A percentile compares a stretch with the other conserved stretches of the same genome.
phyloP scores from a whole-genome alignment of 1,139 yeast genomes.

The Blastobotrys raffinosifermentans region DNA sequence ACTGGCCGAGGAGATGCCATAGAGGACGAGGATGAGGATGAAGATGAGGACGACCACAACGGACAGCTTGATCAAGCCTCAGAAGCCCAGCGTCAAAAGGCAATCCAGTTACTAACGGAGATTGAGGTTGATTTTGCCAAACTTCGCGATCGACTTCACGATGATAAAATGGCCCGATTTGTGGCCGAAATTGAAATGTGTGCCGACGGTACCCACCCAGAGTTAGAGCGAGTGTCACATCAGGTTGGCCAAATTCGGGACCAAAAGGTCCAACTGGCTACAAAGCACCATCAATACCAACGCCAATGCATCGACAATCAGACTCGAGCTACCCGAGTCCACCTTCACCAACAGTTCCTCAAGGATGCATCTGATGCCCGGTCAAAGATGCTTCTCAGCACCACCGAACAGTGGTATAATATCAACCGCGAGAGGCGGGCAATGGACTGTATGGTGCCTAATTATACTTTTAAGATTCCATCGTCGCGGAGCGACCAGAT shows the following conservation, averaged over 20 bases:
- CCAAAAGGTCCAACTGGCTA: slow-evolving; percentile 61
- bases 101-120: slow-evolving; percentile 61
- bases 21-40: slow-evolving; percentile 14
- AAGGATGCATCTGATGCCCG: slow-evolving; percentile 66
- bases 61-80: slow-evolving; percentile 8
- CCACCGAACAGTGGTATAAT: slow-evolving; percentile 88
- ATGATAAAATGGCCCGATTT: slow-evolving; percentile 57
- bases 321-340: slow-evolving; percentile 72
- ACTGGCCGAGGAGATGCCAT: slow-evolving; percentile 25
- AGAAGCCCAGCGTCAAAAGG: slow-evolving; percentile 49
- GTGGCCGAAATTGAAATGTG: slow-evolving; percentile 85
- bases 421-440: slow-evolving; percentile 84
- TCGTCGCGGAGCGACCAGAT: slow-evolving; percentile 39
- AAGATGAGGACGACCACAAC: slow-evolving; percentile 13
- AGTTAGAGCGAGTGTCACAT: slow-evolving; percentile 55
- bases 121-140: slow-evolving; percentile 84
- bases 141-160: slow-evolving; percentile 58
- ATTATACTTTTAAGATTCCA: slow-evolving; percentile 35
- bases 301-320: slow-evolving; percentile 72
- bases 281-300: slow-evolving; percentile 64
- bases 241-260: slow-evolving; percentile 69
- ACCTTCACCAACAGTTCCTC: slow-evolving; percentile 78
- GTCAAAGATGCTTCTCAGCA: slow-evolving; percentile 56
- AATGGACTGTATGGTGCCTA: slow-evolving; percentile 67
- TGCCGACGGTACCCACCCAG: slow-evolving; percentile 88